phyloP scores from a whole-genome alignment of 371 early-diverging fungal genomes.

The Furculomyces boomerangus region DNA sequence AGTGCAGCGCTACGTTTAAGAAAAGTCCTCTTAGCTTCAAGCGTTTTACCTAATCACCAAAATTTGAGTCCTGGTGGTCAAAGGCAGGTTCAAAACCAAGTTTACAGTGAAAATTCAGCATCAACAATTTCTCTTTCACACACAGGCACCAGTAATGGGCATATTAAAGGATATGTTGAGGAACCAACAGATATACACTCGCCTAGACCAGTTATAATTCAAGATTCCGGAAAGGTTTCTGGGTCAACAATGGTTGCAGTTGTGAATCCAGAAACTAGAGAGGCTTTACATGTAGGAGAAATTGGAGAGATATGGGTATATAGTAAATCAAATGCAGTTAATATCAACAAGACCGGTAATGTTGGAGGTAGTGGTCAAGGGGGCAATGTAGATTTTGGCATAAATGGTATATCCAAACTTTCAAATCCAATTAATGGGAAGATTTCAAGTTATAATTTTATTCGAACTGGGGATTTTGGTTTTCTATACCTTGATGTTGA shows the following conservation, averaged over 20 bases:
- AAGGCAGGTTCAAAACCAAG: neutral
- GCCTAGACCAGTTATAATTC: slow-evolving; percentile 41
- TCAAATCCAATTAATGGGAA: slow-evolving; percentile 31
- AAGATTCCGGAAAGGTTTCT: slow-evolving; percentile 56
- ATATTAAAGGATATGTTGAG: slow-evolving; percentile 22
- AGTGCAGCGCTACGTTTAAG: slow-evolving; percentile 42
- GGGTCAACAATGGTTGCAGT: slow-evolving; percentile 67
- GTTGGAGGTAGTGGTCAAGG: neutral
- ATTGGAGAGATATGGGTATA: slow-evolving; percentile 80
- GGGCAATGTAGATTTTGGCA: neutral
- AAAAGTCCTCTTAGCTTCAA: slow-evolving; percentile 13
- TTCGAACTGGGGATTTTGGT: slow-evolving; percentile 68
- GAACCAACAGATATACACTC: too few relatives aligned
- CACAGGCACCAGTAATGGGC: neutral
- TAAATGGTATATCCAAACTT: slow-evolving; percentile 2
- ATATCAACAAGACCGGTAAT: neutral
- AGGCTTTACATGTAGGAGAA: slow-evolving; percentile 43
- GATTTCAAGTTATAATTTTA: slow-evolving; percentile 38
- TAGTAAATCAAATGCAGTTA: slow-evolving; percentile 20
- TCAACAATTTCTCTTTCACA: neutral
- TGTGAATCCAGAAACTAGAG: slow-evolving; percentile 50
- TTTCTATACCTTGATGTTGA: slow-evolving; percentile 57
- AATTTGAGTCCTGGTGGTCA: neutral
- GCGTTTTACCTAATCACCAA: neutral
- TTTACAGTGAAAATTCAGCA: neutral